These are phyloP conservation scores for Solanum sejunctum DNA, from an alignment of 257 asterid species.

Conservation along the genomic window DNA sequence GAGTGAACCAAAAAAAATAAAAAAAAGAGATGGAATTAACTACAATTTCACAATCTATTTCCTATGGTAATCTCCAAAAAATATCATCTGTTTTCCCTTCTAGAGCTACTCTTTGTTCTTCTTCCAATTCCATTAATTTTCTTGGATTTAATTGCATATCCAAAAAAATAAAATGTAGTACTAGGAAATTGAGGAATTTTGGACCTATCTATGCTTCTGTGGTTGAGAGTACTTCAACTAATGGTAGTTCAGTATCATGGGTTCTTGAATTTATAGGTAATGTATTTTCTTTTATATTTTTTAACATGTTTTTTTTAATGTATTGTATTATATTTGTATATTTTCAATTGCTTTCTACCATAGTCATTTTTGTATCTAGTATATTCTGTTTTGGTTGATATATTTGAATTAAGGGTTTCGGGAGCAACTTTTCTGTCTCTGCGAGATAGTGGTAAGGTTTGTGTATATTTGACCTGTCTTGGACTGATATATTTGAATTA, in stretches of 20 bases:
- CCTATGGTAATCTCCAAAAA: background rate
- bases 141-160: slow-evolving; percentile 35
- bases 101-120: slow-evolving; percentile 7
- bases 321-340: too few species aligned
- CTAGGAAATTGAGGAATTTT: slow-evolving; percentile 21
- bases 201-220: slow-evolving; percentile 41
- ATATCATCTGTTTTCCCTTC: slow-evolving; percentile 6
- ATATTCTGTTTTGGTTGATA: too few species aligned
- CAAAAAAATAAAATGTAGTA: slow-evolving; percentile 28
- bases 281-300: background rate
- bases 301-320: background rate
- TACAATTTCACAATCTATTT: background rate
- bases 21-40: background rate
- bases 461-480: accelerated
- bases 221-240: slow-evolving; percentile 18
- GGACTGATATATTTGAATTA: too few species aligned
- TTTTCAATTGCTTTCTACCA: too few species aligned
- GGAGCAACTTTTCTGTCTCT: too few species aligned
- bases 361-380: too few species aligned
- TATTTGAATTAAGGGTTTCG: too few species aligned
- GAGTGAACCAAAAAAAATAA: background rate
- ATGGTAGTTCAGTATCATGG: slow-evolving; percentile 42
- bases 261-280: slow-evolving; percentile 70
- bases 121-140: slow-evolving; percentile 22
- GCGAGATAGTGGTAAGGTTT: too few species aligned